Conservation (phyloP, 108 stramenopile species). For the Nannochloropsis gaditana region DNA sequence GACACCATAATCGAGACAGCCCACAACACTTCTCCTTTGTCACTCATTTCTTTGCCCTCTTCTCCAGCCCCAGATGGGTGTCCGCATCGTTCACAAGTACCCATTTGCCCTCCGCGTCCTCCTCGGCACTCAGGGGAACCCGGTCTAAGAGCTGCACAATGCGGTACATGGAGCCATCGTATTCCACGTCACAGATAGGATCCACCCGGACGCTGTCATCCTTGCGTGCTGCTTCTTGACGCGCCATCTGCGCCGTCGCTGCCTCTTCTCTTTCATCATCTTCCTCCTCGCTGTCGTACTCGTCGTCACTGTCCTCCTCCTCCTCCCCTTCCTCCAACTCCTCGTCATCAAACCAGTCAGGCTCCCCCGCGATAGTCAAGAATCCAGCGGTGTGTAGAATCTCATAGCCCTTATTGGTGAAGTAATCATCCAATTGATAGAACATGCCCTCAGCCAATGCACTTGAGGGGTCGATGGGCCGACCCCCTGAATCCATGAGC, state of each 20-base stretch:
- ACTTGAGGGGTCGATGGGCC: slow-evolving; percentile 14
- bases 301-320: background rate
- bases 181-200: background rate
- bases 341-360: background rate
- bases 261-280: background rate
- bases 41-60: slow-evolving; percentile 8
- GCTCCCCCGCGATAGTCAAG: slow-evolving; percentile 2
- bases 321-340: background rate
- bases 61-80: slow-evolving; percentile 2
- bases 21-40: background rate
- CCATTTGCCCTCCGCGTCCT: background rate
- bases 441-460: background rate
- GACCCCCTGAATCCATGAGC: background rate
- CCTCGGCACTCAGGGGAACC: background rate
- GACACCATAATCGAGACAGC: no score
- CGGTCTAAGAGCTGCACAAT: slow-evolving; percentile 17
- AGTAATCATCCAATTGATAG: slow-evolving; percentile 20
- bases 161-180: background rate
- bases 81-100: background rate
- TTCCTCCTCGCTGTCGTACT: background rate
- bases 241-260: background rate
- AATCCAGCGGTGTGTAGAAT: background rate
- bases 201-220: background rate
- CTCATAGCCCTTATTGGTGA: background rate
- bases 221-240: background rate